Percentiles rank a stretch among this genome's conserved stretches.
Conservation (phyloP, 345 rosid genomes). For the Nephelium lappaceum region DNA sequence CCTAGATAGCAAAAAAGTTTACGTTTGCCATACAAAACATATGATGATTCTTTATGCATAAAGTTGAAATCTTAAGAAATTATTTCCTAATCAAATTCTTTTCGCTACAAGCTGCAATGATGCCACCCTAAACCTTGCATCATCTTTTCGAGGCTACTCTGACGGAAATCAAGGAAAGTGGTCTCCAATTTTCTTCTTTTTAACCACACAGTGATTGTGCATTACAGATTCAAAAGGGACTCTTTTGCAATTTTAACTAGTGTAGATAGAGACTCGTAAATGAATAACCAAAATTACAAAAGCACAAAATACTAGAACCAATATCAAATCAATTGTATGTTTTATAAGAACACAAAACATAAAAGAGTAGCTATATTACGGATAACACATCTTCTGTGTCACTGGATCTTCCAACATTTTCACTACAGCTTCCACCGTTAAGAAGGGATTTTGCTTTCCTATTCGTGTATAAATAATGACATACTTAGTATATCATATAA, state of each 20-base stretch:
- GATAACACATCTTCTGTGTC: slow-evolving; percentile 93
- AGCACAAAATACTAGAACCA: slow-evolving; percentile 8
- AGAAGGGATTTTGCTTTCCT: slow-evolving; percentile 51
- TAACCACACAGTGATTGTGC: not conserved
- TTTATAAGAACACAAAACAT: not conserved
- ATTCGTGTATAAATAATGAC: slow-evolving; percentile 28
- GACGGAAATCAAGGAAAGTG: not conserved
- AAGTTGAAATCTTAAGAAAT: not conserved
- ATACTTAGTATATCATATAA: slow-evolving; percentile 11
- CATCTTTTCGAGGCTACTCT: not conserved
- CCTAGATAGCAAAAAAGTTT: not conserved
- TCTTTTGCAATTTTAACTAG: not conserved
- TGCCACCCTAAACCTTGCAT: not conserved
- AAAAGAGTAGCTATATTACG: slow-evolving; percentile 52
- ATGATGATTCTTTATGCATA: not conserved
- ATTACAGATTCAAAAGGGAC: not conserved
- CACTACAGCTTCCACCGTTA: slow-evolving; percentile 87
- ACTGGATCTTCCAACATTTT: slow-evolving; percentile 98
- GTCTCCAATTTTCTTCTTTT: not conserved
- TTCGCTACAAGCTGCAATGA: not conserved
- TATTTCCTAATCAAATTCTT: not conserved
- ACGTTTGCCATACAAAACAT: not conserved
- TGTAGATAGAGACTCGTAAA: not conserved
- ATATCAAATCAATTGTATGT: not conserved
- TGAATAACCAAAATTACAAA: slow-evolving; percentile 5